Base-by-base conservation (phyloP, 495 filamentous ascomycete species). In the Eremomyces bilateralis region DNA sequence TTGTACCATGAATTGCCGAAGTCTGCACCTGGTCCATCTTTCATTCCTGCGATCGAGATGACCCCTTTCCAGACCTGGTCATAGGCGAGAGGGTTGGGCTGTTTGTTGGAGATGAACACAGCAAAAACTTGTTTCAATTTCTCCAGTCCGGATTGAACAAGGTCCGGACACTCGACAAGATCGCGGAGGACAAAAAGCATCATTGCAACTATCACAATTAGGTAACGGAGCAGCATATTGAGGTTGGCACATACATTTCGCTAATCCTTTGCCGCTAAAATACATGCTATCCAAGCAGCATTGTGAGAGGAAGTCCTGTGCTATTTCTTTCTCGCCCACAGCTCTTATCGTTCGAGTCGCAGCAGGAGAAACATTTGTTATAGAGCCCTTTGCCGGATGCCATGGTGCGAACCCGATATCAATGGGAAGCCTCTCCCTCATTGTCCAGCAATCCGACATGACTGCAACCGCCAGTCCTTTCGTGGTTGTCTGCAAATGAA, bases 41-140 rank as follows among this genome's bases (percentile, higher is more conserved):
- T 49, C 49, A 91, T 95, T 4, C 71, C 69, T 1, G 78, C 81
- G 4, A 70, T 69, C 3, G 79, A 84, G 11, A 93, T 78, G 2
- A 90, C 58, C 4, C 88, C 88, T 42, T 76, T 76, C 85, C 85
- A 95, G 20, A 40, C 38, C 17, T 40, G 42, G 34, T 58, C 54
- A 34, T 58, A 91, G 15, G 80, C 73, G 3, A 97, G 60, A 0
- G 79, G 78, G 40, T 58, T 79, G 36, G 70, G 61, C 45, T 94
- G 84, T 35, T 59, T 59, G 46, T 97, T 95, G 33, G 67, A 57
- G 10, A 69, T 59, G 42, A 91, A 94, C 4, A 65, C 54, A n/a
- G 67, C 60, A 51, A 91, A 93, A 2, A 76, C 71, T 15, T 53
- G 51, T 54, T 91, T 80, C 36, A 97, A 60, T 29, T 71, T 65